These are phyloP conservation scores for Podospora comata DNA, from an alignment of 495 filamentous ascomycete genomes.

Conservation along the genomic window DNA sequence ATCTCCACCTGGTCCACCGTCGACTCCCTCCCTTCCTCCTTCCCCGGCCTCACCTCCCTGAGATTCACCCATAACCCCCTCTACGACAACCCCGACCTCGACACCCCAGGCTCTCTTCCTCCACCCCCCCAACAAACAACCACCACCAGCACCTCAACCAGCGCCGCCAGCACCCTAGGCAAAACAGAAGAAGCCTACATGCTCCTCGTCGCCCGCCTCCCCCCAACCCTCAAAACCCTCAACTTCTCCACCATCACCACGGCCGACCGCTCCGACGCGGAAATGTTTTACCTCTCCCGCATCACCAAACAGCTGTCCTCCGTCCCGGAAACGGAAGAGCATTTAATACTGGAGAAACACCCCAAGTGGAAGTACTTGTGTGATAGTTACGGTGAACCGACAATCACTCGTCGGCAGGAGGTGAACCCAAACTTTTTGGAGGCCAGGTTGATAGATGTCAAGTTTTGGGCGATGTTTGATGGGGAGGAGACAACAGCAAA, in stretches of 20 bases:
- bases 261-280: constrained; percentile 77
- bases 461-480: constrained; percentile 46
- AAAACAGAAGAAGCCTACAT: constrained; percentile 68
- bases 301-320: constrained; percentile 71
- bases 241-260: constrained; percentile 74
- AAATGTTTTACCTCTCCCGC: constrained; percentile 84
- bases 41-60: constrained; percentile 69
- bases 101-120: constrained; percentile 11
- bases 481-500: constrained; percentile 18
- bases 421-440: constrained; percentile 68
- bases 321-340: constrained; percentile 52
- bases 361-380: constrained; percentile 71
- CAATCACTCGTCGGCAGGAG: constrained; percentile 48
- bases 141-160: constrained; percentile 21
- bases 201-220: constrained; percentile 77
- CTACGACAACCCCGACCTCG: constrained; percentile 55
- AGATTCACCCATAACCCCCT: constrained; percentile 83
- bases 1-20: constrained; percentile 69
- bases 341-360: constrained; percentile 56
- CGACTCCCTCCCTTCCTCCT: constrained; percentile 58
- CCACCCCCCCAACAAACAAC: constrained; percentile 34
- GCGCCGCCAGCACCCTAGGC: constrained; percentile 6
- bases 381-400: constrained; percentile 64
- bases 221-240: constrained; percentile 61
- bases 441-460: constrained; percentile 64